Evolutionary conservation across 1,284 basidiomycete genomes (phyloP).

Genomic region (Moesziomyces sp.): DNA sequence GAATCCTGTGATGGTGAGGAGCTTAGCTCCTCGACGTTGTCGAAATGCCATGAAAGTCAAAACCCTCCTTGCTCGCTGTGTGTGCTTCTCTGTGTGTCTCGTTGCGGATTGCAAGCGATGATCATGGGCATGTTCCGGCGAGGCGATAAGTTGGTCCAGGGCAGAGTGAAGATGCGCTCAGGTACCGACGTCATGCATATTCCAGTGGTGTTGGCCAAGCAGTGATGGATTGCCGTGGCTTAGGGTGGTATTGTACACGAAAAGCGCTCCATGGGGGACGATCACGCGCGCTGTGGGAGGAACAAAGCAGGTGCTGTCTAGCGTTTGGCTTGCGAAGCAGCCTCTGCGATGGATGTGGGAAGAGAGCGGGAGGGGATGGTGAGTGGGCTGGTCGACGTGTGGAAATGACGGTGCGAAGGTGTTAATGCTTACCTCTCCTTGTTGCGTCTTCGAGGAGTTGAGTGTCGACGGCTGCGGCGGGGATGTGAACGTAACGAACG

Average conservation of each 20-base stretch:
- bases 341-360: conserved; percentile 20
- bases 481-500: conserved; percentile 94
- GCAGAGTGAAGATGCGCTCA: background rate
- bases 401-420: background rate
- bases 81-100: conserved; percentile 6
- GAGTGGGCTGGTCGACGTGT: background rate
- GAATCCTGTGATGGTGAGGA: conserved; percentile 38
- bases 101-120: background rate
- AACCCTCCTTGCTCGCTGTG: conserved; percentile 5
- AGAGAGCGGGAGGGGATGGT: background rate
- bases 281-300: background rate
- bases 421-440: conserved; percentile 75
- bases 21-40: conserved; percentile 32
- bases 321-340: conserved; percentile 45
- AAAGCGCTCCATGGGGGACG: background rate
- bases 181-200: background rate
- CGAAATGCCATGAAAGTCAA: conserved; percentile 49
- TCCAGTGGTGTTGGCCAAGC: background rate
- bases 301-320: background rate
- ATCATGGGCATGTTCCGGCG: background rate
- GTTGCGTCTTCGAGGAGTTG: conserved; percentile 97
- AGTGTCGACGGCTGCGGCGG: conserved; percentile 91
- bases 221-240: background rate
- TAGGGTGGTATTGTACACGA: conserved; percentile 22
- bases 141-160: too few species aligned